These are phyloP conservation scores for Fusarium marasasianum DNA, from an alignment of 2,329 filamentous ascomycete genomes.

Conservation along the genomic window DNA sequence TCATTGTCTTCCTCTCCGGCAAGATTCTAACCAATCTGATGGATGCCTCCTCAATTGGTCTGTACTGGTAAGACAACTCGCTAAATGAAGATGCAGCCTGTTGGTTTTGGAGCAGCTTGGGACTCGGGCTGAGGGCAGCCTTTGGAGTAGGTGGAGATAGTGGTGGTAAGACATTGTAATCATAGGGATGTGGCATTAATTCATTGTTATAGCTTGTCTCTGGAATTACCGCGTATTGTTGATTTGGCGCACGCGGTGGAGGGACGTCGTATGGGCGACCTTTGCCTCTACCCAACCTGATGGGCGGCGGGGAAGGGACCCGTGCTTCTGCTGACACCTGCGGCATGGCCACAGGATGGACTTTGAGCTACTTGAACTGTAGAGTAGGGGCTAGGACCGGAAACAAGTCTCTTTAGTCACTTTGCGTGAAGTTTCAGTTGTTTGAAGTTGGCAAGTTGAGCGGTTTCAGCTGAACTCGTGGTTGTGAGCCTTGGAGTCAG, in stretches of 20 bases:
- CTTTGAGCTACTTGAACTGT: neutral
- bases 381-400: rapidly evolving
- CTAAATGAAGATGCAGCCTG: neutral
- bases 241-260: neutral
- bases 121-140: neutral
- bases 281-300: neutral
- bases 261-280: neutral
- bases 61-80: conserved; percentile 1
- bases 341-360: neutral
- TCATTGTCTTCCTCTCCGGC: neutral
- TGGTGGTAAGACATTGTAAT: neutral
- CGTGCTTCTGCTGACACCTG: neutral
- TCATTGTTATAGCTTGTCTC: neutral
- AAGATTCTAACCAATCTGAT: conserved; percentile 21
- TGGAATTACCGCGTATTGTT: neutral
- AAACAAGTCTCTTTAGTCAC: rapidly evolving
- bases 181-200: neutral
- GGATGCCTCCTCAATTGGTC: conserved; percentile 4
- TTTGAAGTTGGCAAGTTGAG: neutral
- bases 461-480: neutral
- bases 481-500: neutral
- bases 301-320: neutral
- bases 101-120: neutral
- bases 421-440: rapidly evolving
- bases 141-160: neutral